These are phyloP conservation scores for Dactylonectria macrodidyma DNA, from an alignment of 2,329 filamentous ascomycete genomes.

Conservation along the genomic window DNA sequence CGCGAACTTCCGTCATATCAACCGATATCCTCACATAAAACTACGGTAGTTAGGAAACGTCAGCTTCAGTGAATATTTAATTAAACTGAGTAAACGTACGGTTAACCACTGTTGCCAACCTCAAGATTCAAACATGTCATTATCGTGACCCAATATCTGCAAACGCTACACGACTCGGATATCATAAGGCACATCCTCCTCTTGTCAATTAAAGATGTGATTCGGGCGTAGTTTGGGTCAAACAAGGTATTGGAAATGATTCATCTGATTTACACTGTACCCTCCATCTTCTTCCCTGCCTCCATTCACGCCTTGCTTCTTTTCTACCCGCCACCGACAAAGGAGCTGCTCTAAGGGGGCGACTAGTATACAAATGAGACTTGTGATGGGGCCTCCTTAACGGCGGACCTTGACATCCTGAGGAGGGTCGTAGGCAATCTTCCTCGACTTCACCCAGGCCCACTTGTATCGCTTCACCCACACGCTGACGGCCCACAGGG, in stretches of 20 bases:
- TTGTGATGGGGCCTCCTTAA: conserved; percentile 55
- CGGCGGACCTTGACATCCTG: conserved; percentile 66
- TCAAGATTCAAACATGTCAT: not conserved
- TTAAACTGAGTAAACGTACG: not conserved
- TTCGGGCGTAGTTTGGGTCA: conserved; percentile 36
- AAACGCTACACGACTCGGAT: not conserved
- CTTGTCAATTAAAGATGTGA: not conserved
- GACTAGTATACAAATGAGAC: conserved; percentile 60
- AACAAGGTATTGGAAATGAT: conserved; percentile 59
- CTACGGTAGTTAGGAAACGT: not conserved
- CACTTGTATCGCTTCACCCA: conserved; percentile 99
- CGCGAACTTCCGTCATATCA: not conserved
- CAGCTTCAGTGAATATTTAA: not conserved
- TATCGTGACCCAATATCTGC: not conserved
- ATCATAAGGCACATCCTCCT: not conserved
- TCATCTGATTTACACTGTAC: conserved; percentile 69
- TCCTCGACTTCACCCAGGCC: conserved; percentile 94
- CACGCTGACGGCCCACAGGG: conserved; percentile 88
- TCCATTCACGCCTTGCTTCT: conserved; percentile 50
- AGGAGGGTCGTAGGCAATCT: conserved; percentile 90
- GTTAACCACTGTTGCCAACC: not conserved
- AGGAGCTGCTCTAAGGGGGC: conserved; percentile 59
- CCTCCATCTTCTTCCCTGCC: conserved; percentile 50
- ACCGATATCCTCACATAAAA: not conserved
- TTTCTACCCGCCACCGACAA: conserved; percentile 61